Conservation (phyloP, 163 green algal genomes). For the Volvox carteri region DNA sequence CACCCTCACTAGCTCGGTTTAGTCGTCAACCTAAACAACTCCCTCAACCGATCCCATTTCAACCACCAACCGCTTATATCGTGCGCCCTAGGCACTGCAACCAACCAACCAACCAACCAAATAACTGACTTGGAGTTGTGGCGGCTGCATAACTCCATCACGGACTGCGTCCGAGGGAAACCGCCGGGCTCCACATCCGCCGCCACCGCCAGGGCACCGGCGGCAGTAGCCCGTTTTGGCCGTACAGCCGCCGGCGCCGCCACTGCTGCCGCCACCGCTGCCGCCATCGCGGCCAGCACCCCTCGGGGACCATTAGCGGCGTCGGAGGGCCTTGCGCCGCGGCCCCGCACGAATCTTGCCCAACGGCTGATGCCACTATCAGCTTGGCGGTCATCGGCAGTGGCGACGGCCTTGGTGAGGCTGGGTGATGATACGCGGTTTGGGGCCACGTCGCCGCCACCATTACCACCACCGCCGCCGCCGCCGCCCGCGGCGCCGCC, state of each 20-base stretch:
- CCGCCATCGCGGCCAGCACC: background rate
- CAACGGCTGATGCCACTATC: too few species aligned
- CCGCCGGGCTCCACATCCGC: background rate
- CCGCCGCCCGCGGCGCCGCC: too few species aligned
- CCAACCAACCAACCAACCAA: too few species aligned
- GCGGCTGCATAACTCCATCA: background rate
- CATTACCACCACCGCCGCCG: background rate
- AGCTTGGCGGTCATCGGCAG: background rate
- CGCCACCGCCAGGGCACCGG: too few species aligned
- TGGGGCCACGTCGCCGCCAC: background rate
- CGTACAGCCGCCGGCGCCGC: too few species aligned
- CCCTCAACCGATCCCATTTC: background rate
- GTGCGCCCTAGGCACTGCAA: too few species aligned
- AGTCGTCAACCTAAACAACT: background rate
- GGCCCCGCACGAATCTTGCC: too few species aligned
- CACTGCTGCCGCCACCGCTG: background rate
- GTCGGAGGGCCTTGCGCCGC: too few species aligned
- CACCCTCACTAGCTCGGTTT: background rate
- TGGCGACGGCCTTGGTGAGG: background rate
- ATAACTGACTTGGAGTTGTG: background rate
- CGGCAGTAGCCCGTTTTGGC: too few species aligned
- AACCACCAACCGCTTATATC: too few species aligned
- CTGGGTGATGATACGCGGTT: background rate
- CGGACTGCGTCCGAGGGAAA: background rate
- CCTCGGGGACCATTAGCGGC: background rate